phyloP scores from a whole-genome alignment of 83 land plant genomes.

The Larix sibirica region DNA sequence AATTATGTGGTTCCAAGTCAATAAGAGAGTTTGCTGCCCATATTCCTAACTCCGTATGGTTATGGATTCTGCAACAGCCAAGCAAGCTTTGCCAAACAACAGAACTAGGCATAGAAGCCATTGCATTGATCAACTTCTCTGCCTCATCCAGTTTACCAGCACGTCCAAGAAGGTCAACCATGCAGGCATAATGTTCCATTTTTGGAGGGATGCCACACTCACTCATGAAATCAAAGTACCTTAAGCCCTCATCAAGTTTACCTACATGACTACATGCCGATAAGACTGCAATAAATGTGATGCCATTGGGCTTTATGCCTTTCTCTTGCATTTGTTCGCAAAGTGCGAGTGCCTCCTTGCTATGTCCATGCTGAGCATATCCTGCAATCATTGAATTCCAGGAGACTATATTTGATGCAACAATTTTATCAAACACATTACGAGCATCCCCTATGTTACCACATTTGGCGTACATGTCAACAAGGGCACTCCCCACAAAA shows the following conservation, averaged over 20 bases:
- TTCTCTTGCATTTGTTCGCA: conserved; percentile 34
- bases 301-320: conserved; percentile 25
- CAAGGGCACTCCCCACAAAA: conserved; percentile 47
- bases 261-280: conserved; percentile 60
- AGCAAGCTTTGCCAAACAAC: conserved; percentile 48
- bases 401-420: conserved; percentile 25
- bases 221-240: conserved; percentile 40
- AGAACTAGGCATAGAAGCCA: conserved; percentile 31
- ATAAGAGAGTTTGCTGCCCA: conserved; percentile 40
- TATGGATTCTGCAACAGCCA: conserved; percentile 37
- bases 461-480: conserved; percentile 64
- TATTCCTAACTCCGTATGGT: conserved; percentile 35
- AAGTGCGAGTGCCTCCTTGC: conserved; percentile 29
- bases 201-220: conserved; percentile 32
- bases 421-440: conserved; percentile 23
- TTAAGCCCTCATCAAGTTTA: conserved; percentile 39
- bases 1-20: conserved; percentile 28
- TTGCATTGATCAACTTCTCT: conserved; percentile 30
- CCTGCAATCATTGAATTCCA: conserved; percentile 64
- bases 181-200: conserved; percentile 56
- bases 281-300: conserved; percentile 48
- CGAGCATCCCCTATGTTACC: conserved; percentile 35
- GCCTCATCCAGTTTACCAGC: conserved; percentile 49
- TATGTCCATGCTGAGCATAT: conserved; percentile 45
- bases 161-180: conserved; percentile 50